Evolutionary conservation across 441 rosid genomes (phyloP).

Genomic region (Capsella rubella): DNA sequence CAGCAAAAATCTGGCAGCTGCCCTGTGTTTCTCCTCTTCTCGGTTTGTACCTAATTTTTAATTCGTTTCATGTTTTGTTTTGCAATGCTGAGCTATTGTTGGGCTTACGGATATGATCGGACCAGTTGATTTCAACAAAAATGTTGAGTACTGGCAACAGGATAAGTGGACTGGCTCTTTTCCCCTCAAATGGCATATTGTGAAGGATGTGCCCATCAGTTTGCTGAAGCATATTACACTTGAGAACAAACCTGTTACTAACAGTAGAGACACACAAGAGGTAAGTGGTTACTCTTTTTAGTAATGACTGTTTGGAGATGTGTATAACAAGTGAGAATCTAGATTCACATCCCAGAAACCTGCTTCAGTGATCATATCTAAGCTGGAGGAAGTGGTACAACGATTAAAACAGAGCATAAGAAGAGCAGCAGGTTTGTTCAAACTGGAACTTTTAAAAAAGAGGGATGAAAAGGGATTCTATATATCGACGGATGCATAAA

Average conservation of each 20-base stretch:
- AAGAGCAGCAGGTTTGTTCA: constrained; percentile 75
- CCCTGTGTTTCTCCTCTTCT: constrained; percentile 83
- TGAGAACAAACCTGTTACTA: constrained; percentile 92
- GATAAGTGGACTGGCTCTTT: constrained; percentile 98
- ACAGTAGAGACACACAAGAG: constrained; percentile 97
- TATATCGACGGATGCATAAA: constrained; percentile 67
- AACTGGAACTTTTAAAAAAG: constrained; percentile 59
- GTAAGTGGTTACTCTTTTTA: constrained; percentile 37
- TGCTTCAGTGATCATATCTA: constrained; percentile 76
- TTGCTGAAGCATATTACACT: constrained; percentile 85
- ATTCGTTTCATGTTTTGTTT: not conserved
- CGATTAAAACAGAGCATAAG: constrained; percentile 61
- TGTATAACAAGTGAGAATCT: constrained; percentile 54
- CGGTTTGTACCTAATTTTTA: constrained; percentile 51
- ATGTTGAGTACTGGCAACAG: constrained; percentile 93
- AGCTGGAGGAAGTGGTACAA: constrained; percentile 69
- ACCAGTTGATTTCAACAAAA: constrained; percentile 81
- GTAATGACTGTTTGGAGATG: constrained; percentile 63
- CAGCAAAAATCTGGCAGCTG: constrained; percentile 72
- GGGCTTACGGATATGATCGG: constrained; percentile 95
- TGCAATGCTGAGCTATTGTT: constrained; percentile 42
- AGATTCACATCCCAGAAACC: constrained; percentile 75
- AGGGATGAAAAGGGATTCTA: constrained; percentile 73
- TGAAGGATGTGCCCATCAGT: constrained; percentile 91
- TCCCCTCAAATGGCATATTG: constrained; percentile 88